A percentile compares a stretch with the other conserved stretches of the same genome.
phyloP scores from a whole-genome alignment of 352 stramenopile species.

The Saprolegnia diclina region DNA sequence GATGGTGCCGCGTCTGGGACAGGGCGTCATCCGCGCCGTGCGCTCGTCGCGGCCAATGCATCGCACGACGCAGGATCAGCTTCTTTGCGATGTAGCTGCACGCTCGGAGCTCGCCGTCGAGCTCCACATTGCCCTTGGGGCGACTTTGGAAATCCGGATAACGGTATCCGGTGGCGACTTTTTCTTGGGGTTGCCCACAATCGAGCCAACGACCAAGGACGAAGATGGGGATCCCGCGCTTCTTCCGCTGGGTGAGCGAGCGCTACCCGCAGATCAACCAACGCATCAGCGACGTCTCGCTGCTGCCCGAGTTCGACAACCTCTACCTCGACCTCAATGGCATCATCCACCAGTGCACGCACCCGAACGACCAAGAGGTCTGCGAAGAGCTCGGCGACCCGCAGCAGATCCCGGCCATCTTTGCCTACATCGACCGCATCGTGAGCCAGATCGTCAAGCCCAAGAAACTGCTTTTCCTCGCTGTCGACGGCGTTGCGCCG shows the following conservation, averaged over 20 bases:
- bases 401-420: constrained; percentile 91
- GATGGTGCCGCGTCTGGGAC: no score
- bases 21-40: no score
- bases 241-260: constrained; percentile 91
- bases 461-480: constrained; percentile 96
- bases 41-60: no score
- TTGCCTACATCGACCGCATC: constrained; percentile 91
- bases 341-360: constrained; percentile 99
- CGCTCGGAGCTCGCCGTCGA: no score
- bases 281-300: constrained; percentile 91
- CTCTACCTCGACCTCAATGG: constrained; percentile 99
- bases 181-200: neutral
- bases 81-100: no score
- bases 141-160: neutral
- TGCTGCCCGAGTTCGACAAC: constrained; percentile 98
- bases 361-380: constrained; percentile 93
- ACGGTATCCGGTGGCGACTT: neutral
- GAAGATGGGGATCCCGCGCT: constrained; percentile 89
- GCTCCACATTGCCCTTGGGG: neutral
- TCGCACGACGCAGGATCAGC: no score
- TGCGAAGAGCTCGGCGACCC: constrained; percentile 89
- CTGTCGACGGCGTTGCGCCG: constrained; percentile 97
- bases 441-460: constrained; percentile 97
- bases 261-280: constrained; percentile 99
- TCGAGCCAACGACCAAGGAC: neutral